A percentile compares a stretch with the other conserved stretches of the same genome.
phyloP scores from a whole-genome alignment of 148 eudicot genomes.

The Simmondsia chinensis region DNA sequence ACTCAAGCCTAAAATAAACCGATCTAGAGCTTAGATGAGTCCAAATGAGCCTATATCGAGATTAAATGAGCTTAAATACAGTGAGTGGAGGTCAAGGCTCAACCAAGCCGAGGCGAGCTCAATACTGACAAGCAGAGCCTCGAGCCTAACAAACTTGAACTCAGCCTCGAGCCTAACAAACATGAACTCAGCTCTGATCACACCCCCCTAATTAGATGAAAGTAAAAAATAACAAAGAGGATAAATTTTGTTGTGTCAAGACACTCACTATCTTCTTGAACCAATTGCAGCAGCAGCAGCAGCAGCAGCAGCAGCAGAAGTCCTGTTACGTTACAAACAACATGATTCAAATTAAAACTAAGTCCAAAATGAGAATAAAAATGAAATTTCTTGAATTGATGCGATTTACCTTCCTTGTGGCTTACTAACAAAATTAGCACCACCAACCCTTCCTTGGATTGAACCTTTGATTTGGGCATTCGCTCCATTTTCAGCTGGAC shows the following conservation, averaged over 20 bases:
- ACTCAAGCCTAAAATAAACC: too few relatives aligned
- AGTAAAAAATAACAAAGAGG: not conserved
- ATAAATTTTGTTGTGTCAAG: not conserved
- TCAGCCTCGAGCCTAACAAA: too few relatives aligned
- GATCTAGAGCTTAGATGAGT: too few relatives aligned
- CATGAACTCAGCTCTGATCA: not conserved
- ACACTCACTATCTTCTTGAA: constrained; percentile 83
- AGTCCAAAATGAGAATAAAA: not conserved
- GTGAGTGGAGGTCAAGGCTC: too few relatives aligned
- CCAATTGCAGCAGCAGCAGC: constrained; percentile 22
- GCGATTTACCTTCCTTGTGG: constrained; percentile 59
- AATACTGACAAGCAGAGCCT: too few relatives aligned
- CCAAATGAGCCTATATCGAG: too few relatives aligned
- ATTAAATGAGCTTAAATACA: too few relatives aligned
- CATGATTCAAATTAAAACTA: not conserved
- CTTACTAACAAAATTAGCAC: constrained; percentile 31
- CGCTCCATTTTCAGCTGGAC: constrained; percentile 34
- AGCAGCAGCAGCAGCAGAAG: constrained; percentile 25
- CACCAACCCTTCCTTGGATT: constrained; percentile 36
- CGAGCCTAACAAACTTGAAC: too few relatives aligned
- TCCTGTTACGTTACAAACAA: constrained; percentile 30
- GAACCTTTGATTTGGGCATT: constrained; percentile 39
- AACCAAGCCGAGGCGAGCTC: too few relatives aligned
- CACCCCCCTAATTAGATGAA: not conserved
- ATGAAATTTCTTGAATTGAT: not conserved